Conservation (phyloP, 306 rosid species). For the Sicyos baderoa region DNA sequence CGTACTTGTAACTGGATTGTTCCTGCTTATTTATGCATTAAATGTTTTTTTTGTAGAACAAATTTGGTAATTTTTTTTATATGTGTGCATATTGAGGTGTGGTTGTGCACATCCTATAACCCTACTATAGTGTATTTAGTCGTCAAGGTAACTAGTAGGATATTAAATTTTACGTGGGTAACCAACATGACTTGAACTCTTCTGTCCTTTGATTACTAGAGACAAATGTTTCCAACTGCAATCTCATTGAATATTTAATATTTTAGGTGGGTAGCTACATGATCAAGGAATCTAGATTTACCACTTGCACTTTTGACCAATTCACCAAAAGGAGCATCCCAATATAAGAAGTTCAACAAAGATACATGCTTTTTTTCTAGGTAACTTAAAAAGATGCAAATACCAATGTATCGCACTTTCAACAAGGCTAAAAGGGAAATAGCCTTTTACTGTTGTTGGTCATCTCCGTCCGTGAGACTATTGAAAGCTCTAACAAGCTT, state of each 20-base stretch:
- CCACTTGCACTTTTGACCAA: not conserved
- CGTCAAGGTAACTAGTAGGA: not conserved
- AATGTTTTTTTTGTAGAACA: not conserved
- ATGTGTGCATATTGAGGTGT: not conserved
- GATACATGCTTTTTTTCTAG: not conserved
- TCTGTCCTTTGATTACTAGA: too few species aligned
- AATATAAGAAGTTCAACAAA: not conserved
- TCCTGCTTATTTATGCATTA: not conserved
- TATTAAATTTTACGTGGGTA: too few species aligned
- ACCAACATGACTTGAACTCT: not conserved
- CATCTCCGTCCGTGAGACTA: not conserved
- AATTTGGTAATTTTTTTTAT: not conserved
- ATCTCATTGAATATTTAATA: not conserved
- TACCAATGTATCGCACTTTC: not conserved
- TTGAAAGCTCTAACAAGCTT: not conserved
- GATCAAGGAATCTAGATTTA: not conserved
- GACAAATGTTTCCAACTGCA: not conserved
- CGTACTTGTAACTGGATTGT: not conserved
- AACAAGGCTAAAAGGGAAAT: constrained; percentile 1
- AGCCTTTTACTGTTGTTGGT: not conserved
- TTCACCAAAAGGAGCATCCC: not conserved
- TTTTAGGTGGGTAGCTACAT: not conserved
- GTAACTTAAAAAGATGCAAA: constrained; percentile 1
- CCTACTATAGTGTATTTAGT: too few species aligned
- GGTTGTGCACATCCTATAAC: not conserved